Base-by-base conservation (phyloP, 805 yeast species). In the Cyberlindnera americana region DNA sequence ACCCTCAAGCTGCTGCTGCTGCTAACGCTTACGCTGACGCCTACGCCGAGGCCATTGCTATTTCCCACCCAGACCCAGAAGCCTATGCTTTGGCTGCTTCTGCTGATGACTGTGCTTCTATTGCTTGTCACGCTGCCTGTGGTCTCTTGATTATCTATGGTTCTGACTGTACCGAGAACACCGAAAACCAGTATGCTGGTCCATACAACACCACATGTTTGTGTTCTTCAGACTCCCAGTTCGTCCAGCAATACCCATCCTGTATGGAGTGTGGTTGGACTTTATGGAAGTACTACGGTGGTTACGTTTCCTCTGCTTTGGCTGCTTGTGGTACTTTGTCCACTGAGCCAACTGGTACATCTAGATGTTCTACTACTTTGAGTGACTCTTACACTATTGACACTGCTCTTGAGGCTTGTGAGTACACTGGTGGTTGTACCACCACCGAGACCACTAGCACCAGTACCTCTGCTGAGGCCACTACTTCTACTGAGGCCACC, bases 241-340 rank as follows among this genome's bases (percentile, higher is more conserved):
- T 54, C 48, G 35, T 41, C 35, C 26, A 17, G 6, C 43, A 47
- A 32, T 56, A 56, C 32, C 50, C 50, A 17, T 47, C 47, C 4
- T 64, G 69, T 53, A 52, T 63, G 41, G 62, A 55, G 25, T 64
- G 69, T 53, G 69, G 67, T 32, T 63, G 66, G 67, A 63, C 66
- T 40, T 45, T 64, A 36, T 64, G 62, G 63, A 43, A 52, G 23
- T 59, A 62, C 48, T 63, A 63, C 47, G 57, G 56, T 19, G 36
- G 47, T 2, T 61, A 47, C 49, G 53, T 64, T 32, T 38, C 53
- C 6, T 45, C 52, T 14, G 59, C 66, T 8, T 41, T 61, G 33
- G 53, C 46, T 16, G 56, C 45, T 19, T 62, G 66, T 50, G 35
- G 45, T 19, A 42, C 47, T n/a, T 21, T 49, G 15, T 47, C 58